Base-by-base conservation (phyloP, 2,329 filamentous ascomycete genomes). In the Fusarium sp. region DNA sequence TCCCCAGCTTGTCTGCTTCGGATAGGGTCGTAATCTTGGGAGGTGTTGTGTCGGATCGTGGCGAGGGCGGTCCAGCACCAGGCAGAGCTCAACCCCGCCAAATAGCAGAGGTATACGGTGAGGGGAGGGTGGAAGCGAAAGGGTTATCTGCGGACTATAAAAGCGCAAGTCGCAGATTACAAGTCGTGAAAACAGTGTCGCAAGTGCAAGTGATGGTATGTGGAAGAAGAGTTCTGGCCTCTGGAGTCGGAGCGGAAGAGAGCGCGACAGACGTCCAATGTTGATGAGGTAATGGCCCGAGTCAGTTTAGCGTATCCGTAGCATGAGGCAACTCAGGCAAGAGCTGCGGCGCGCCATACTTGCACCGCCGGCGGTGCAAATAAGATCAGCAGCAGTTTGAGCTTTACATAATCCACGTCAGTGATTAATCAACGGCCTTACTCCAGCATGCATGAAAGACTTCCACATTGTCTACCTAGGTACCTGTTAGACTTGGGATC, bases 1-100 rank as follows among this genome's bases (percentile, higher is more conserved):
- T 89, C 82, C 85, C 85, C 84, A 85, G 83, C 77, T 85, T 85
- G 80, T 76, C 79, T 72, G 64, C 70, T 50, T 58, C 67, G 57
- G 65, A 57, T 51, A 67, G 55, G 51, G 71, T 71, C 47, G 73
- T 65, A 76, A 78, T 78, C 61, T 74, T 77, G 75, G 71, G 70
- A 61, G 31, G 60, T 57, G 49, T 52, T 59, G 54, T 40, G 58
- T 49, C 50, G 52, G 45, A 58, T 57, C 52, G 67, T 69, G 43
- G 57, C 49, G 35, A 69, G 58, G 65, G 67, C 64, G 65, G 72
- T 70, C 67, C 67, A 74, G 73, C 72, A 74, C 74, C 70, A 71
- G 67, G 71, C 73, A 72, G 69, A 78, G 74, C 71, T 77, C 63
- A 72, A 77, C 76, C 76, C 74, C 75, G 67, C 76, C 70, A 60